Base-by-base conservation (phyloP, 169 alveolate genomes). In the Plasmodium cynomolgi region DNA sequence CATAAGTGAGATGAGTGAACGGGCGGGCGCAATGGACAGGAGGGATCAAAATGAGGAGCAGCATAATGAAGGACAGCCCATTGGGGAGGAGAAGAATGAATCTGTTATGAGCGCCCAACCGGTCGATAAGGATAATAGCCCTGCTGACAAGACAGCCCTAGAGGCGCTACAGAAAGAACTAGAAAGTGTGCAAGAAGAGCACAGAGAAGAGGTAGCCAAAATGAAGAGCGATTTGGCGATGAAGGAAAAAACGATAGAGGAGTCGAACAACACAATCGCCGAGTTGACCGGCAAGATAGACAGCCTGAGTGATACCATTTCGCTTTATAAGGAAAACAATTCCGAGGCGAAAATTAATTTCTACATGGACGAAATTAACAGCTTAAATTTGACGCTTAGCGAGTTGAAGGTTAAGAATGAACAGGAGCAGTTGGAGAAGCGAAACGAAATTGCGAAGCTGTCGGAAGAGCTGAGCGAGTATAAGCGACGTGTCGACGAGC, bases 171-270 rank as follows among this genome's bases (percentile, higher is more conserved):
- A n/a, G 34, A 56, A 17, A 23, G 86, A 81, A 17, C n/a, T 47
- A 5, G 47, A n/a, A 20, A 13, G 41, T n/a, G 29, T 81, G 54
- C 29, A 15, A 41, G 86, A 81, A 13, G 20, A 81, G 54, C 86
- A 81, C 26, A 44, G 34, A 39, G 90, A 88, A 58, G 29, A 17
- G 71, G 37, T 26, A 34, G 73, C 54, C 13, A 39, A 79, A 23
- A 34, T 47, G 41, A 13, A 62, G 50, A 33, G 47, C 26, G 41
- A 56, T 34, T 80, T 88, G 44, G n/a, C 50, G 33, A 68, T 68
- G 50, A 88, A 88, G 72, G 73, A 88, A 58, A 44, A 88, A 54
- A 73, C 80, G 81, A 34, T 79, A 37, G 62, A 88, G 8, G 83
- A 88, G 15, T 33, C 54, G 29, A 79, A 88, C 31, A 56, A 88